Percentiles rank a stretch among this genome's conserved stretches.
These are phyloP conservation scores for Camelina hispida DNA, from an alignment of 345 rosid genomes.

Conservation along the genomic window DNA sequence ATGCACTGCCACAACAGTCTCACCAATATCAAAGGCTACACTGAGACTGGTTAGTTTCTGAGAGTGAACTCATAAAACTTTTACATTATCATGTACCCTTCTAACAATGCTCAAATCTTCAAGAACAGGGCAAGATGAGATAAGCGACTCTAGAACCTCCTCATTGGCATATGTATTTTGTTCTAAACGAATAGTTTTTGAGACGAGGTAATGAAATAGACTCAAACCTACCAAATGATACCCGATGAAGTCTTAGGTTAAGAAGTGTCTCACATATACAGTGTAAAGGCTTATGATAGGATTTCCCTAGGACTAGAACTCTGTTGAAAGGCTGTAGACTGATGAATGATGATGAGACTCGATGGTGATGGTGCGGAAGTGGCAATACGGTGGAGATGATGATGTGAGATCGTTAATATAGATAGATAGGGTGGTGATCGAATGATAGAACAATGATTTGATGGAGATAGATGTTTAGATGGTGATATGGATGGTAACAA, in stretches of 20 bases:
- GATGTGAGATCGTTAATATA: too few relatives aligned
- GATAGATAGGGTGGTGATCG: too few relatives aligned
- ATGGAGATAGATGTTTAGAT: too few relatives aligned
- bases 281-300: neutral
- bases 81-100: neutral
- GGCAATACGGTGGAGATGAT: too few relatives aligned
- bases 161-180: neutral
- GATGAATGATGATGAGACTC: too few relatives aligned
- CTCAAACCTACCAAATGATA: neutral
- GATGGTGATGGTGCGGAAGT: too few relatives aligned
- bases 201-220: conserved; percentile 1
- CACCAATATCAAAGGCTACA: neutral
- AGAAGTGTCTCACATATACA: neutral
- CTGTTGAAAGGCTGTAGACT: too few relatives aligned
- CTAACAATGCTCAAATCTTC: conserved; percentile 26
- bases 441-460: too few relatives aligned
- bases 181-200: neutral
- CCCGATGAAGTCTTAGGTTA: neutral
- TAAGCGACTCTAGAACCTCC: neutral
- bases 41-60: conserved; percentile 7
- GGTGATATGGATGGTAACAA: too few relatives aligned
- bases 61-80: conserved; percentile 3
- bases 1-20: neutral
- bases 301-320: too few relatives aligned
- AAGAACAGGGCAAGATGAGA: conserved; percentile 5